Conservation (phyloP, 148 eudicot genomes). For the Nyssa sinensis region DNA sequence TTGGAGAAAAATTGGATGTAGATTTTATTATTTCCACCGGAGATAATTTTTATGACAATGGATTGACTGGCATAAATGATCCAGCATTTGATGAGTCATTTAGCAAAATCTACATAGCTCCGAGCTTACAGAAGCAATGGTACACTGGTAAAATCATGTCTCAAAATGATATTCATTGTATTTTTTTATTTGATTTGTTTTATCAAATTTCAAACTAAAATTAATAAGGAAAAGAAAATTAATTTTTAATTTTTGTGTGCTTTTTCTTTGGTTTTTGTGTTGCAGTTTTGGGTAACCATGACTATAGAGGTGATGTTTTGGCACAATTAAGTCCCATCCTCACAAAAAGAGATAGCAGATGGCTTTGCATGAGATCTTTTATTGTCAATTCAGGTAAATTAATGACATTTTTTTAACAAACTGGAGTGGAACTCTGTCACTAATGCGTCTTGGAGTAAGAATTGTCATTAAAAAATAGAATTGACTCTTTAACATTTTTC, state of each 20-base stretch:
- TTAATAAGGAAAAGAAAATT: not conserved
- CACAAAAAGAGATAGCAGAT: slow-evolving; percentile 49
- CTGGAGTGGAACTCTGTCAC: too few species aligned
- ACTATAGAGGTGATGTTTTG: slow-evolving; percentile 71
- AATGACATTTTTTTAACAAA: not conserved
- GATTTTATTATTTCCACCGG: slow-evolving; percentile 82
- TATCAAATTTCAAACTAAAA: too few species aligned
- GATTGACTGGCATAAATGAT: slow-evolving; percentile 58
- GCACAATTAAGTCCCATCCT: slow-evolving; percentile 68
- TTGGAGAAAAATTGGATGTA: slow-evolving; percentile 52
- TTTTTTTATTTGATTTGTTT: not conserved
- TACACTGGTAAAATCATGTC: slow-evolving; percentile 42
- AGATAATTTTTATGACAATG: slow-evolving; percentile 78
- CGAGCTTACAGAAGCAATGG: slow-evolving; percentile 81
- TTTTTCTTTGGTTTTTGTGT: not conserved
- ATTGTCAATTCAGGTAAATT: slow-evolving; percentile 59
- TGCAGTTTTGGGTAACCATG: slow-evolving; percentile 83
- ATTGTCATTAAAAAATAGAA: too few species aligned
- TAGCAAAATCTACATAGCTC: slow-evolving; percentile 56
- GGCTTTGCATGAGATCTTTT: slow-evolving; percentile 72
- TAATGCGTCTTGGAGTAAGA: too few species aligned
- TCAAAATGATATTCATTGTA: not conserved
- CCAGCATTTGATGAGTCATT: slow-evolving; percentile 64
- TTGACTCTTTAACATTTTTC: too few species aligned
- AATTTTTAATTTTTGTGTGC: not conserved